Base-by-base conservation (phyloP, 73 alveolate genomes). In the Tetrahymena malaccensis region DNA sequence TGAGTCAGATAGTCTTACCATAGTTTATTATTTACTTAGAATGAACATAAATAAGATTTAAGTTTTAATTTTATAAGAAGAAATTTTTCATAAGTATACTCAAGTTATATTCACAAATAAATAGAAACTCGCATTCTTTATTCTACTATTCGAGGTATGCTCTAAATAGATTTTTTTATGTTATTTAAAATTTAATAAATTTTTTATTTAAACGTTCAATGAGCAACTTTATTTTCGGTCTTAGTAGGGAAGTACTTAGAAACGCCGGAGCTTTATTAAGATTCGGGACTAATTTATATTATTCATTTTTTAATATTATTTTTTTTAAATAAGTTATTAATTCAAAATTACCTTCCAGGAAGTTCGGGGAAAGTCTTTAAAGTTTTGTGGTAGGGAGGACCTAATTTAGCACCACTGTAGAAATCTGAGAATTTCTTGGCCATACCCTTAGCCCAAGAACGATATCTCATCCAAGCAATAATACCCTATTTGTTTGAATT, bases 381-480 rank as follows among this genome's bases (percentile, higher is more conserved):
- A 2, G 19, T 1, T 58, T 85, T 95, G 93, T 95, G 94, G 94
- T 95, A 95, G 34, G 97, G 97, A 43, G 97, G 97, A 84, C 97
- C 97, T 85, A 89, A 85, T 85, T 56, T 85, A 94, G 85, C 34
- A 43, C 84, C 95, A 27, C 43, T 37, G 44, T 95, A 95, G 55
- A 95, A 43, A 34, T 85, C 95, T 5, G 55, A 37, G 35, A 95
- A 95, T 35, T 94, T 93, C 94, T 95, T 95, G 58, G 93, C 94
- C 85, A 95, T 55, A 33, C 57, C 57, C 95, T 95, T 95, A 31
- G 93, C 93, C 97, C 97, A 95, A 44, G 40, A 55, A 93, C 94
- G 84, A 85, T 95, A 95, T 50, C 97, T 95, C 37, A 27, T 21
- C 40, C 37, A 93, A 70, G 70, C 31, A 89, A 34, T 25, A 35